Evolutionary conservation across 2,329 filamentous ascomycete genomes (phyloP), one percentile per base, ranked within the genome.

Genomic region (Gnomoniopsis smithogilvyi): DNA sequence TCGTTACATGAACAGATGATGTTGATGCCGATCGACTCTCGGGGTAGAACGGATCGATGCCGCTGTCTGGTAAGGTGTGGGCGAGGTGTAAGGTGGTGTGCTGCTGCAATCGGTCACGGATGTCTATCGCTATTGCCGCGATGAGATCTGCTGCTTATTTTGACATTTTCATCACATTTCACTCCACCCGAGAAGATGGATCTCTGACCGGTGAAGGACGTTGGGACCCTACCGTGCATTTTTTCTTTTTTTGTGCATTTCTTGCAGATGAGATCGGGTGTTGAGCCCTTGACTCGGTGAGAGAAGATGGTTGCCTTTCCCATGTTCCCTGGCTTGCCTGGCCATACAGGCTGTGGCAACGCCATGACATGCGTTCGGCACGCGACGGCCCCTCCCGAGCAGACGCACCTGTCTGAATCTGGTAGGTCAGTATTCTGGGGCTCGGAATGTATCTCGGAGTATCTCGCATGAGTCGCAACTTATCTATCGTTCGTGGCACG

Each of bases 331-430:
- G 52, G 50, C 58, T 52, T n/a, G 53, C 46, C 30, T 26, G 55
- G 36, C n/a, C 7, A 8, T 30, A 41, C 38, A n/a, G 38, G 38
- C 43, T 6, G 19, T 11, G 43, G 19, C 43, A 50, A 46, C 36
- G 56, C 41, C 52, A 51, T 47, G 46, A 45, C 53, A 54, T 62
- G 52, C 51, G 41, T 54, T 48, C 50, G 56, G 56, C 56, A 54
- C 33, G 56, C 52, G 57, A 51, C 60, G 60, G 60, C 60, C 54
- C 60, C 57, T 62, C 60, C 60, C 60, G 60, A 55, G 38, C 33
- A 34, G 12, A 58, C 52, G 53, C 53, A 50, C 30, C 52, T 51
- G 56, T 49, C 52, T 46, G 33, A 45, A 36, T 48, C 30, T 51
- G 45, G 26, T 36, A 50, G 36, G 56, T 21, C 53, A 51, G 46